Evolutionary conservation across 345 rosid genomes (phyloP).

Genomic region (Sisymbrium altissimum): DNA sequence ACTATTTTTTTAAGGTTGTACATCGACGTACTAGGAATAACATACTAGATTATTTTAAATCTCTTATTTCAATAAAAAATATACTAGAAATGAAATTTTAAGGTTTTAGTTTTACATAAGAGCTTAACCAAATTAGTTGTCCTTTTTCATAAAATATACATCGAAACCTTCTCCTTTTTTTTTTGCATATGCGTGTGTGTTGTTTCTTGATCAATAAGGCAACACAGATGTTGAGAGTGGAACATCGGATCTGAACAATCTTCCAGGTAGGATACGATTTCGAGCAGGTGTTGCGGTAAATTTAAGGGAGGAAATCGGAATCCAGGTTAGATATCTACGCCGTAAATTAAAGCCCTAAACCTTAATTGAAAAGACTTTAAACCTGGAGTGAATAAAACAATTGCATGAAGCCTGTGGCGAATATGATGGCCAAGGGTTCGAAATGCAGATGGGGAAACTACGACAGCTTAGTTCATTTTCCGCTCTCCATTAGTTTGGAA

Average conservation of each 20-base stretch:
- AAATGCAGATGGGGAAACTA: slow-evolving; percentile 46
- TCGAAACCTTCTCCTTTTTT: too few relatives aligned
- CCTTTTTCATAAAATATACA: too few relatives aligned
- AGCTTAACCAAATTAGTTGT: too few relatives aligned
- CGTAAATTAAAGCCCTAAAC: too few relatives aligned
- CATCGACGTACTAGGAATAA: too few relatives aligned
- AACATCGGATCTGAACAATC: background rate
- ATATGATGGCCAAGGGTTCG: slow-evolving; percentile 39
- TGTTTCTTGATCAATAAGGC: background rate
- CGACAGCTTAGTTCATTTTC: slow-evolving; percentile 35
- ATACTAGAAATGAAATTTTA: too few relatives aligned
- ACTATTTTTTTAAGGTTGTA: too few relatives aligned
- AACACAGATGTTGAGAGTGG: background rate
- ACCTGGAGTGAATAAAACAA: background rate
- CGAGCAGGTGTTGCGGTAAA: slow-evolving; percentile 42
- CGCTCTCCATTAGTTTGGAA: slow-evolving; percentile 35
- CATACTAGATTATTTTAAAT: too few relatives aligned
- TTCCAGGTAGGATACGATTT: slow-evolving; percentile 32
- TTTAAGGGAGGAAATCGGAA: slow-evolving; percentile 40
- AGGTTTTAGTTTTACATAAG: too few relatives aligned
- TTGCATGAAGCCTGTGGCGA: slow-evolving; percentile 31
- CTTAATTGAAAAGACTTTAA: too few relatives aligned
- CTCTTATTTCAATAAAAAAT: too few relatives aligned
- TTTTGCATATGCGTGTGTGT: too few relatives aligned
- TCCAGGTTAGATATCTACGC: slow-evolving; percentile 36